phyloP scores from a whole-genome alignment of 768 basidiomycete genomes.

The Lepiota venenata region DNA sequence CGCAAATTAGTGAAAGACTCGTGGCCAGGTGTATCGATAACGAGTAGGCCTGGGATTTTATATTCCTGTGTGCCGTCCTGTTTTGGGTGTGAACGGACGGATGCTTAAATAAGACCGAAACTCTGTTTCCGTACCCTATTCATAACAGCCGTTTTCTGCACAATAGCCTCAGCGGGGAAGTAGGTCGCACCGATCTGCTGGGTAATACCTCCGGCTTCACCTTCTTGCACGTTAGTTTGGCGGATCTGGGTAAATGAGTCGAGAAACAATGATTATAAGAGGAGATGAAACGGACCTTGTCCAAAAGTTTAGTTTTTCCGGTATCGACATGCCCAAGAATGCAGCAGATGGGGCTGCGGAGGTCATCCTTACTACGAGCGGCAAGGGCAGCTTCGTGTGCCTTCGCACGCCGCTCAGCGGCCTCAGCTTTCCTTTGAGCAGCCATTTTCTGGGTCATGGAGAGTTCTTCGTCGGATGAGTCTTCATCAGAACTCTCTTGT shows the following conservation, averaged over 20 bases:
- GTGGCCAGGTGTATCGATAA: constrained; percentile 99
- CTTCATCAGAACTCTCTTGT: constrained; percentile 48
- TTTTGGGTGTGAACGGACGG: not conserved
- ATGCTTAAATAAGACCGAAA: not conserved
- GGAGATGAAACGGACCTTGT: constrained; percentile 62
- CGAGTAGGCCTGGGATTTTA: constrained; percentile 92
- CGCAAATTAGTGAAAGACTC: constrained; percentile 98
- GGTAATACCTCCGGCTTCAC: constrained; percentile 99
- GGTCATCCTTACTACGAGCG: constrained; percentile 80
- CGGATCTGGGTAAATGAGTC: constrained; percentile 64
- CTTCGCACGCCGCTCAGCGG: constrained; percentile 75
- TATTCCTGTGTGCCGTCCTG: constrained; percentile 85
- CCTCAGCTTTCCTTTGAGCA: constrained; percentile 75
- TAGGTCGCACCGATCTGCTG: constrained; percentile 99
- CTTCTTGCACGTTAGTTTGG: constrained; percentile 99
- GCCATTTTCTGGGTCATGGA: constrained; percentile 64
- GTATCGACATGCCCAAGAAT: constrained; percentile 99
- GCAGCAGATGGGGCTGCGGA: constrained; percentile 97
- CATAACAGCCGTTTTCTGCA: constrained; percentile 89
- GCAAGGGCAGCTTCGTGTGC: constrained; percentile 84
- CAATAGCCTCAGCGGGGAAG: constrained; percentile 95
- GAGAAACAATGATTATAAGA: not conserved
- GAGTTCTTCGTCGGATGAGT: constrained; percentile 61
- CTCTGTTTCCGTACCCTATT: constrained; percentile 56
- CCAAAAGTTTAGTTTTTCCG: constrained; percentile 95